Evolutionary conservation across 202 grass and related monocot genomes (phyloP), one percentile per base, ranked within the genome.

Genomic region (Setaria viridis): DNA sequence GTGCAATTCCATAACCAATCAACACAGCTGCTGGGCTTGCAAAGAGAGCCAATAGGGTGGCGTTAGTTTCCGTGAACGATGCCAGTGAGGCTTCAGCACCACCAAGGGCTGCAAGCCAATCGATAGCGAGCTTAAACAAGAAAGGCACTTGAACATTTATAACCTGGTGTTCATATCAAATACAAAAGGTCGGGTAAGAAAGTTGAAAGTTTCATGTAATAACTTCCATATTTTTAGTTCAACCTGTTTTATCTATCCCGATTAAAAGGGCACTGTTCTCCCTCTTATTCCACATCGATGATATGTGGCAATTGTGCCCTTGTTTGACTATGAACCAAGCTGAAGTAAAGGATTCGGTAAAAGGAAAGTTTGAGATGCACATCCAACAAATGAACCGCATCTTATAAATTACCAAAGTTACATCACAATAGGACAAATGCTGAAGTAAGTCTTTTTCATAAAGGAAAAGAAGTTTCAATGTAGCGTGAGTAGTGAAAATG

Each of bases 61-160:
- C 87, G 92, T 99, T 99, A 90, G 86, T 87, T 76, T 94, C 88
- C 32, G 85, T 94, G 86, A 99, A 99, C 42, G 96, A 95, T 87
- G 96, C 86, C 70, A 99, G 46, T 73, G 93, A 93, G 70, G 77
- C 74, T 81, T 92, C 88, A 84, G 90, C 85, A 1, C 96, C 93
- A 56, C 88, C 86, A 79, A 94, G 42, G 80, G 91, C 90, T 78
- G 97, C 88, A 79, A 99, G 90, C 97, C 96, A 96, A 87, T 99
- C 93, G 34, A 99, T 71, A 81, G 97, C 97, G 82, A 94, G 90
- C 91, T 99, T 99, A 93, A 99, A 99, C 60, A 99, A 85, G 87
- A 99, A 95, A 86, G 97, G 97, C 63, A 96, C 91, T 94, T 99
- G 97, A 76, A 99, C 97, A 93, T 99, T 99, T 94, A 99, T 99